Conservation (phyloP, 306 rosid genomes). For the Gastrolobium bilobum region DNA sequence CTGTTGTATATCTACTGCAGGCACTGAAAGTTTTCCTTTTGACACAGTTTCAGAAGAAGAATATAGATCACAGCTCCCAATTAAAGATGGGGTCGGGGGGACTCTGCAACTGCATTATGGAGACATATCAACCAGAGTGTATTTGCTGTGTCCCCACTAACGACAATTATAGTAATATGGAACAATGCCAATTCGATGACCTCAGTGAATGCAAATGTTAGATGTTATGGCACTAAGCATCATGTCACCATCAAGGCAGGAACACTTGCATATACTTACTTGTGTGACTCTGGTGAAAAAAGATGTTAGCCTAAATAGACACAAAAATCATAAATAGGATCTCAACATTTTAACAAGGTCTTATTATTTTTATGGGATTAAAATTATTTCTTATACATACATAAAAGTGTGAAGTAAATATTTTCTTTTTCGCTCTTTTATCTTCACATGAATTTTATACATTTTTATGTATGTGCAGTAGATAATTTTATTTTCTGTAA, state of each 20-base stretch:
- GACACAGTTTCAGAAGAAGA: too few species aligned
- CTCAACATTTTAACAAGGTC: neutral
- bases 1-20: too few species aligned
- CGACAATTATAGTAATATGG: neutral
- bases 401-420: too few species aligned
- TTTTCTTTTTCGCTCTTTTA: too few species aligned
- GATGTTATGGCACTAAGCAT: neutral
- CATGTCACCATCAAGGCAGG: neutral
- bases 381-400: too few species aligned
- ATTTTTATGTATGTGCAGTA: too few species aligned
- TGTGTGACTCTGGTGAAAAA: constrained; percentile 15
- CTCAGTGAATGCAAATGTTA: neutral
- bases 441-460: too few species aligned
- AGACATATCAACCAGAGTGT: neutral
- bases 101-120: neutral
- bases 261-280: neutral
- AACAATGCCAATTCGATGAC: neutral
- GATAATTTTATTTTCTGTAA: too few species aligned
- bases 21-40: too few species aligned
- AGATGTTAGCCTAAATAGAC: neutral
- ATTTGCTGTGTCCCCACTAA: neutral
- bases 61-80: too few species aligned
- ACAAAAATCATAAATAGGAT: neutral
- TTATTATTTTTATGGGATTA: neutral
- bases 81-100: constrained; percentile 1